phyloP scores from a whole-genome alignment of 257 asterid species.

The Osmanthus fragrans region DNA sequence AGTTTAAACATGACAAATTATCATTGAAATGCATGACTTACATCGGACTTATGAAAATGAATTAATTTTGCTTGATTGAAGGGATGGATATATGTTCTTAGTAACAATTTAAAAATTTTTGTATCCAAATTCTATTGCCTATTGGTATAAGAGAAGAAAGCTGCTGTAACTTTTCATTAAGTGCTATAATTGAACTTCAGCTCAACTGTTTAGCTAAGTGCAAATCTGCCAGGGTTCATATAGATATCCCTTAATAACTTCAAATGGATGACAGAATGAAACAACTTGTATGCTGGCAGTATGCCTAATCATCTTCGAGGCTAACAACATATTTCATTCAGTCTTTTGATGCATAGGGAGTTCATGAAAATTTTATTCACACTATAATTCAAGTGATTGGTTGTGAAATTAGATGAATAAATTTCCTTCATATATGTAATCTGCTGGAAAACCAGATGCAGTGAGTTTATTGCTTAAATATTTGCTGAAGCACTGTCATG shows the following conservation, averaged over 20 bases:
- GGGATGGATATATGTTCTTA: background rate
- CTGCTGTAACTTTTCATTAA: background rate
- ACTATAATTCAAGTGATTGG: too few species aligned
- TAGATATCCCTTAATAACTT: too few species aligned
- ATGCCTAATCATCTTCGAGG: too few species aligned
- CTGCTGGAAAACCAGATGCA: background rate
- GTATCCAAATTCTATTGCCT: background rate
- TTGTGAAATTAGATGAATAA: too few species aligned
- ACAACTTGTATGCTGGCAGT: too few species aligned
- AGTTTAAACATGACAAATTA: too few species aligned
- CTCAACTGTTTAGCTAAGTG: background rate
- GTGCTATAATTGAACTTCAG: background rate
- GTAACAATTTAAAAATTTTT: background rate
- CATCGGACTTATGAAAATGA: background rate
- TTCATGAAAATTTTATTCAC: too few species aligned
- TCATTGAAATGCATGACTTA: background rate
- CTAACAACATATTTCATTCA: too few species aligned
- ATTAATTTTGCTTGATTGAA: background rate
- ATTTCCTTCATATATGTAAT: too few species aligned
- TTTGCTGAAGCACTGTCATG: background rate
- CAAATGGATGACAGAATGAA: too few species aligned
- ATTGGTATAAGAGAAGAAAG: background rate
- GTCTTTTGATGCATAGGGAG: background rate
- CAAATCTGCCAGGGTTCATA: too few species aligned
- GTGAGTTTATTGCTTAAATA: background rate